A percentile compares a stretch with the other conserved stretches of the same genome.
Evolutionary conservation across 768 basidiomycete genomes (phyloP).

Genomic region (Pleurotus sapidus): DNA sequence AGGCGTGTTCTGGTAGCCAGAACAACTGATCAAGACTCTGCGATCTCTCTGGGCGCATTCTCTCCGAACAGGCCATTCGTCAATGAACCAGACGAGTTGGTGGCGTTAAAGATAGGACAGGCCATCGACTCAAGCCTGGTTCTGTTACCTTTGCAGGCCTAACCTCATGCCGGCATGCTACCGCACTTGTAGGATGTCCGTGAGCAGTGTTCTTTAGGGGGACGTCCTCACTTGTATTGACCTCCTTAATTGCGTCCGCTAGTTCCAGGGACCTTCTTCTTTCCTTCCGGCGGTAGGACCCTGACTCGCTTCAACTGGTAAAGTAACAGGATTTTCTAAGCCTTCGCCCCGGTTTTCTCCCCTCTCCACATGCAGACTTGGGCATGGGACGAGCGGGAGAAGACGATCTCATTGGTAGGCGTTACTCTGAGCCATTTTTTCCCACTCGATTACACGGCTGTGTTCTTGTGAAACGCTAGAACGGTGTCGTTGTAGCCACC

Average conservation of each 20-base stretch:
- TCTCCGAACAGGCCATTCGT: neutral
- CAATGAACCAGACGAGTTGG: neutral
- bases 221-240: neutral
- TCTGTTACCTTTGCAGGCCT: neutral
- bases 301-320: no score
- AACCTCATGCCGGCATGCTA: constrained; percentile 1
- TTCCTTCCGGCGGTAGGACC: no score
- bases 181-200: neutral
- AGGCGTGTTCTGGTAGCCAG: no score
- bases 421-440: neutral
- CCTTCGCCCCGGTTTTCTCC: no score
- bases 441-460: constrained; percentile 1
- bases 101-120: neutral
- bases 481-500: no score
- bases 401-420: neutral
- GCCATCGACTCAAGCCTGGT: neutral
- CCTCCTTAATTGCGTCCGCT: no score
- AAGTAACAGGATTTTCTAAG: no score
- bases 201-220: neutral
- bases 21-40: neutral
- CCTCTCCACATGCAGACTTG: no score
- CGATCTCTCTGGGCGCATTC: neutral
- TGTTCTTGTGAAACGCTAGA: neutral
- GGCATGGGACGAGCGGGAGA: neutral
- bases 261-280: neutral